Percentiles rank a stretch among this genome's conserved stretches.
Evolutionary conservation across 2,329 filamentous ascomycete species (phyloP).

Genomic region (Colletotrichum musae): DNA sequence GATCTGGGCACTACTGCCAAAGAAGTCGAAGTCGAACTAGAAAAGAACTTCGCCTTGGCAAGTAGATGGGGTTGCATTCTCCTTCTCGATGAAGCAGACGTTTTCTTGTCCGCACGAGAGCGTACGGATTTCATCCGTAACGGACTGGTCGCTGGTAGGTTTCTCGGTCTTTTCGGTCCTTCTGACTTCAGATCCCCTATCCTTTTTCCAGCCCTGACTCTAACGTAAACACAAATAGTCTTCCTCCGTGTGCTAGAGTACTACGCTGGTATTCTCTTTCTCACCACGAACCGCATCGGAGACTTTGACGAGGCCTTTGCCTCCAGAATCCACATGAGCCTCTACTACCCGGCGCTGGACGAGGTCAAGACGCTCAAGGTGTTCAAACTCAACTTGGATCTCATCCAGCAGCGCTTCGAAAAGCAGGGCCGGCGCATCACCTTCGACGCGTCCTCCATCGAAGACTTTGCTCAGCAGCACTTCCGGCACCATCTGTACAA

Average conservation of each 20-base stretch:
- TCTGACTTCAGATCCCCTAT: too few relatives aligned
- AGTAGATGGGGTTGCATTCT: constrained; percentile 82
- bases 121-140: constrained; percentile 63
- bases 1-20: constrained; percentile 11
- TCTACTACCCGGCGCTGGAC: constrained; percentile 54
- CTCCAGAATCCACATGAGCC: constrained; percentile 61
- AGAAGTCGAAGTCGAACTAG: constrained; percentile 1
- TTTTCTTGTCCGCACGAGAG: constrained; percentile 80
- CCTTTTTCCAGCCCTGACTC: too few relatives aligned
- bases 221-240: constrained; percentile 41
- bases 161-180: too few relatives aligned
- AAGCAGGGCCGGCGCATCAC: constrained; percentile 46
- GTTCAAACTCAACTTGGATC: constrained; percentile 55
- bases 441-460: constrained; percentile 52
- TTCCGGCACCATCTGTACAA: neutral
- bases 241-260: constrained; percentile 66
- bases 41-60: neutral
- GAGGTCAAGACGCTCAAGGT: constrained; percentile 57
- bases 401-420: constrained; percentile 49
- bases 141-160: constrained; percentile 6
- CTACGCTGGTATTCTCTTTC: constrained; percentile 64
- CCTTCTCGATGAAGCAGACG: constrained; percentile 87
- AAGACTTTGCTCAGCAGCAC: constrained; percentile 46
- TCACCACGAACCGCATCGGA: constrained; percentile 64
- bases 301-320: constrained; percentile 64